Conservation (phyloP, 495 filamentous ascomycete species). For the Trichoderma gamsii region DNA sequence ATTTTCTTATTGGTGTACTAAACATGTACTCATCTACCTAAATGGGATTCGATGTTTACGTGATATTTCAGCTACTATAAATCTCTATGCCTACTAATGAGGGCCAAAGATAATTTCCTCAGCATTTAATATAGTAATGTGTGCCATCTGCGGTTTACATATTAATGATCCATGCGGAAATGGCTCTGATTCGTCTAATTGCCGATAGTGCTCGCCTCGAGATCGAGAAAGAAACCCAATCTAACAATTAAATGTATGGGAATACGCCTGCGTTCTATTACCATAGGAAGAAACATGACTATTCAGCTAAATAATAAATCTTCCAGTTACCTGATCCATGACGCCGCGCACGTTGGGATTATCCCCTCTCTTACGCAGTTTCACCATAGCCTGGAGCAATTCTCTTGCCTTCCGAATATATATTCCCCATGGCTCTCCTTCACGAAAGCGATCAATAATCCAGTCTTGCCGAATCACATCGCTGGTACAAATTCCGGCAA, state of each 20-base stretch:
- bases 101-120: too few relatives aligned
- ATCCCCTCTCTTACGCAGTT: background rate
- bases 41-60: background rate
- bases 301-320: background rate
- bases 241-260: too few relatives aligned
- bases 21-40: background rate
- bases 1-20: background rate
- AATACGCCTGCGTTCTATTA: too few relatives aligned
- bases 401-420: background rate
- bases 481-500: background rate
- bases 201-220: too few relatives aligned
- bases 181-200: too few relatives aligned
- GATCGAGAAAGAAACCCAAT: too few relatives aligned
- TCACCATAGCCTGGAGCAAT: background rate
- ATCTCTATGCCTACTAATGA: background rate
- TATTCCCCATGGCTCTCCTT: background rate
- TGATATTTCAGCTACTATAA: background rate
- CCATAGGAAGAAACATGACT: background rate
- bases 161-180: too few relatives aligned
- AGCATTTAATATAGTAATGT: too few relatives aligned
- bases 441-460: background rate
- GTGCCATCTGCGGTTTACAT: too few relatives aligned
- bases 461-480: background rate
- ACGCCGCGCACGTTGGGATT: background rate
- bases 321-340: background rate